These are phyloP conservation scores for Tulasnella sp. DNA, from an alignment of 768 basidiomycete species.

Conservation along the genomic window DNA sequence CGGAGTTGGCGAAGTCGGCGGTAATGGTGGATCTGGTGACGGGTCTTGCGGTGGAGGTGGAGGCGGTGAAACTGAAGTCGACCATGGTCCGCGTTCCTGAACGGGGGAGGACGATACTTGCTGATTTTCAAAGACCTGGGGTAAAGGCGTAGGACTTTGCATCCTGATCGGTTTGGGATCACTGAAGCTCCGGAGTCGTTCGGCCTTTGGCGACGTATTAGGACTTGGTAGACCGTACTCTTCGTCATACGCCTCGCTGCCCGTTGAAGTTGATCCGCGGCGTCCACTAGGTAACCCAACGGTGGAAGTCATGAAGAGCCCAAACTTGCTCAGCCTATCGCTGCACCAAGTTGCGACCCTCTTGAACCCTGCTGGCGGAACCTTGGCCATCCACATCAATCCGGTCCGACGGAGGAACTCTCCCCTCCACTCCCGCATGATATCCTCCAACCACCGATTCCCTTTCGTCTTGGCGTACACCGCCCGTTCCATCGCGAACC, in stretches of 20 bases:
- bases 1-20: neutral
- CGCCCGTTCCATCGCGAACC: conserved; percentile 15
- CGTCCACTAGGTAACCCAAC: neutral
- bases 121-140: neutral
- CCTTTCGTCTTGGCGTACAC: conserved; percentile 9
- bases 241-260: neutral
- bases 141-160: neutral
- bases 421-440: neutral
- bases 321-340: neutral
- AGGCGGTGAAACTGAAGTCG: neutral
- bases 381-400: neutral
- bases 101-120: neutral
- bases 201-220: neutral
- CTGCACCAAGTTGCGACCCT: neutral
- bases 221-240: neutral
- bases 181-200: neutral
- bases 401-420: neutral
- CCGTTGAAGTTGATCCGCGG: neutral
- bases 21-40: neutral
- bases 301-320: neutral
- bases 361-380: neutral
- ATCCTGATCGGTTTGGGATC: neutral
- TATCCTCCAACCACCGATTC: neutral
- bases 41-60: neutral
- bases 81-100: neutral